These are phyloP conservation scores for Schwanniomyces yamadae DNA, from an alignment of 805 yeast species.

Conservation along the genomic window DNA sequence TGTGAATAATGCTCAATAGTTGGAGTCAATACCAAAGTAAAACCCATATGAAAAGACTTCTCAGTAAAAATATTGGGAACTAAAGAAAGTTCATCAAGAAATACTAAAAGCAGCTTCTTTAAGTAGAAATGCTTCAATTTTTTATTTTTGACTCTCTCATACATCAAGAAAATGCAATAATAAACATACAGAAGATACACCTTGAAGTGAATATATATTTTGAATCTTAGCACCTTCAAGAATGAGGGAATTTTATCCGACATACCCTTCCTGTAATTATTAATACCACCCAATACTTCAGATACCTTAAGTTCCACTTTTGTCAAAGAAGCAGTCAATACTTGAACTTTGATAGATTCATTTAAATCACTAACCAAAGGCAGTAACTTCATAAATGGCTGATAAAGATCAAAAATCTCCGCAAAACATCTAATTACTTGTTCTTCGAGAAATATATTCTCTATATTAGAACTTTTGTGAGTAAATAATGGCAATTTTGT, in stretches of 20 bases:
- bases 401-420: constrained; percentile 27
- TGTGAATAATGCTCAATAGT: constrained; percentile 2
- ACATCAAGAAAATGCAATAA: constrained; percentile 38
- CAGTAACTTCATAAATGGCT: constrained; percentile 30
- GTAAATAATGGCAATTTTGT: constrained; percentile 43
- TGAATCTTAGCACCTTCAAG: constrained; percentile 1
- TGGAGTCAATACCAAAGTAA: constrained; percentile 3
- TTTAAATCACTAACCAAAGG: constrained; percentile 35
- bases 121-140: constrained; percentile 32
- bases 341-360: constrained; percentile 28
- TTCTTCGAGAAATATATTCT: constrained; percentile 31
- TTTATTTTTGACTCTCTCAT: constrained; percentile 26
- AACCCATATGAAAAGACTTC: background rate
- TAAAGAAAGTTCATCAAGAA: constrained; percentile 19
- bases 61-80: background rate
- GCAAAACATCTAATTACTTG: constrained; percentile 29
- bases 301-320: constrained; percentile 25
- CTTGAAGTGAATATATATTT: constrained; percentile 5
- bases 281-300: constrained; percentile 3
- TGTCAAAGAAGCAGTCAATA: constrained; percentile 28
- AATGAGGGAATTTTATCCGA: constrained; percentile 1
- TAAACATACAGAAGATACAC: constrained; percentile 15
- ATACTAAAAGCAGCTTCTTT: constrained; percentile 23
- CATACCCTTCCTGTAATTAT: constrained; percentile 1
- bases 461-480: constrained; percentile 8